Base-by-base conservation (phyloP, 768 basidiomycete genomes). In the Tylopilus felleus region DNA sequence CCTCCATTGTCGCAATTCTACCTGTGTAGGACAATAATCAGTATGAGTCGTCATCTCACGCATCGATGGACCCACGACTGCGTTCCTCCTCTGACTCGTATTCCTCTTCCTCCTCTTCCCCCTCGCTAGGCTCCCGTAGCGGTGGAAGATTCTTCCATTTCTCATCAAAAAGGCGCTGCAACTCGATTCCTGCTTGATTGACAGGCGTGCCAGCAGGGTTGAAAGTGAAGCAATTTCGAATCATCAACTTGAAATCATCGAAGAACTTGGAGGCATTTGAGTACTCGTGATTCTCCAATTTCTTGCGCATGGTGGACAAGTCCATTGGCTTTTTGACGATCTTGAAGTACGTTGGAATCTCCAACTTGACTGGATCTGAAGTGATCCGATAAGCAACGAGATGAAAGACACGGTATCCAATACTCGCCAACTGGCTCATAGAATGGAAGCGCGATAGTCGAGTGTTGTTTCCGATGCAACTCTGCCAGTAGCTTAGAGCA, bases 251-350 rank as follows among this genome's bases (percentile, higher is more conserved):
- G 76, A 98, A 90, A 72, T 99, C 97, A 28, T 86, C 83, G 59
- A 88, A 85, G 68, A 98, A 93, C 65, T 86, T 85, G 46, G 82
- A 75, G 2, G 90, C 86, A n/a, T 77, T 85, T 1, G 80, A 60
- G 67, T 98, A 99, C 56, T 88, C 84, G 48, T 80, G 77, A 31
- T 75, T 76, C 39, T 93, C 89, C 45, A 99, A 77, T 72, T 94
- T 96, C 69, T 75, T 82, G 60, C 84, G 83, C 77, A 99, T 94
- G 9, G 91, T 93, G 12, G 83, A 80, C 55, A 99, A 69, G 70
- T 99, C 97, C 92, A 99, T 98, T 4, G 97, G 97, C 63, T 84
- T 85, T 77, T 94, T 96, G 68, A 99, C 78, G 60, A 96, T 73
- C 71, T 86, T 90, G 3, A 85, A 84, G 70, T 99, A 99, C 19